Evolutionary conservation across 371 early-diverging fungal genomes (phyloP).

Genomic region (Rhizomucor pusillus): DNA sequence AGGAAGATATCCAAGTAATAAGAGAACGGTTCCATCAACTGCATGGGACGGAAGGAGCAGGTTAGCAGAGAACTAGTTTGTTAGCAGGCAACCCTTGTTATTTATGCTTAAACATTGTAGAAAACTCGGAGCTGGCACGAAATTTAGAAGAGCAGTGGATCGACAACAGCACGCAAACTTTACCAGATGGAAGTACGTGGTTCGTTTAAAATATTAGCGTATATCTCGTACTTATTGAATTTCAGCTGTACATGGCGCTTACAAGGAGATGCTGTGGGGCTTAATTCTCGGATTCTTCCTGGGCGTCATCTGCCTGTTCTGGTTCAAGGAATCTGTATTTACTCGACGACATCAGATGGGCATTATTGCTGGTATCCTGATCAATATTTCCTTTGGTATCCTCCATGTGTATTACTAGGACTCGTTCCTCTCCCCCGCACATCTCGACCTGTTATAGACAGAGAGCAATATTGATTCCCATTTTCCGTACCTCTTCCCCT

Average conservation of each 20-base stretch:
- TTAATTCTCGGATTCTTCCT: slow-evolving; percentile 62
- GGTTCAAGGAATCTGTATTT: slow-evolving; percentile 65
- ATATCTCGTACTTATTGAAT: neutral
- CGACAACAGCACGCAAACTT: slow-evolving; percentile 39
- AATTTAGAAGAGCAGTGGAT: slow-evolving; percentile 64
- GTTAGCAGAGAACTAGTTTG: slow-evolving; percentile 1
- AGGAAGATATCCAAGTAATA: slow-evolving; percentile 55
- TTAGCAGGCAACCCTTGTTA: too few relatives aligned
- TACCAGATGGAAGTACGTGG: slow-evolving; percentile 44
- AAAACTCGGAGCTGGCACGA: slow-evolving; percentile 32
- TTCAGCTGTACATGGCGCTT: slow-evolving; percentile 44
- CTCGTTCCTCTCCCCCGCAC: too few relatives aligned
- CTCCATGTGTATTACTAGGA: slow-evolving; percentile 45
- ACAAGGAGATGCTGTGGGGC: slow-evolving; percentile 61
- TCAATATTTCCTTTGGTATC: slow-evolving; percentile 57
- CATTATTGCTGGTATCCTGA: slow-evolving; percentile 56
- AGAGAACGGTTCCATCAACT: slow-evolving; percentile 54
- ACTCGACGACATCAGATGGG: slow-evolving; percentile 63
- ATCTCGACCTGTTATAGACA: too few relatives aligned
- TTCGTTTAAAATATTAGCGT: neutral
- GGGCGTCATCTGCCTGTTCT: slow-evolving; percentile 59
- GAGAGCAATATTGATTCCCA: too few relatives aligned
- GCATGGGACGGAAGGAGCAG: slow-evolving; percentile 20
- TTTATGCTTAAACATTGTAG: slow-evolving; percentile 1
- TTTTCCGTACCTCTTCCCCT: too few relatives aligned